A percentile compares a stretch with the other conserved stretches of the same genome.
phyloP scores from a whole-genome alignment of 2,329 filamentous ascomycete species.

The Lachnellula cervina region DNA sequence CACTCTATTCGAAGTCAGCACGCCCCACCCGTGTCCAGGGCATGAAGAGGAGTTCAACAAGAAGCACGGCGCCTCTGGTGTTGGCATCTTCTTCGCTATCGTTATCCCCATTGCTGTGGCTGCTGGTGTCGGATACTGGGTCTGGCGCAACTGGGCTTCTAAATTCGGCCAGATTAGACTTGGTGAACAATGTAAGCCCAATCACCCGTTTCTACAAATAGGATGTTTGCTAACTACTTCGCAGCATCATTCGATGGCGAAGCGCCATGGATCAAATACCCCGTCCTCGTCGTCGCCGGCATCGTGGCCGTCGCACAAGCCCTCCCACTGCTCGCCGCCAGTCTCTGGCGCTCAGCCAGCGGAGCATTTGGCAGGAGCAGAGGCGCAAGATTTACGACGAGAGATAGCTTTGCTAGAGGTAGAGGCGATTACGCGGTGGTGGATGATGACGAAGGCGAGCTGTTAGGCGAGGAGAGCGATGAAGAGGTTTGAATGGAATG shows the following conservation, averaged over 20 bases:
- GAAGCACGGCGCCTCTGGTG: slow-evolving; percentile 64
- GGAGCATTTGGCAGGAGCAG: slow-evolving; percentile 48
- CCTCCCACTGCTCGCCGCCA: slow-evolving; percentile 66
- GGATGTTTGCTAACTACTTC: slow-evolving; percentile 16
- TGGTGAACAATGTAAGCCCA: slow-evolving; percentile 56
- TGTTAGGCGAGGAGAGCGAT: slow-evolving; percentile 89
- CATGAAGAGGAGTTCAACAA: slow-evolving; percentile 79
- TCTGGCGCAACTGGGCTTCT: slow-evolving; percentile 77
- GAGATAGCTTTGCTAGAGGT: slow-evolving; percentile 82
- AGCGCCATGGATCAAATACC: slow-evolving; percentile 73
- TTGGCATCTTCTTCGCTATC: slow-evolving; percentile 81
- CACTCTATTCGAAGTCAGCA: slow-evolving; percentile 61
- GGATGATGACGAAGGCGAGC: slow-evolving; percentile 89
- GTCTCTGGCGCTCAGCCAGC: slow-evolving; percentile 63
- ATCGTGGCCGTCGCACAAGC: slow-evolving; percentile 54
- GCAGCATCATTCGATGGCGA: slow-evolving; percentile 58
- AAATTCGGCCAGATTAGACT: slow-evolving; percentile 92
- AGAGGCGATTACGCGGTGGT: slow-evolving; percentile 84
- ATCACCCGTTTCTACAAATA: not conserved
- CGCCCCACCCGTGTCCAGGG: slow-evolving; percentile 63
- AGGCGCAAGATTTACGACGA: slow-evolving; percentile 66
- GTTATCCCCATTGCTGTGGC: slow-evolving; percentile 70
- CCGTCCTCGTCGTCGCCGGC: slow-evolving; percentile 68
- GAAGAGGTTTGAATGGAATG: slow-evolving; percentile 60
- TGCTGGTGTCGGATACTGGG: slow-evolving; percentile 71